These are phyloP conservation scores for Solanum tarapatanum DNA, from an alignment of 257 asterid genomes.

Conservation along the genomic window DNA sequence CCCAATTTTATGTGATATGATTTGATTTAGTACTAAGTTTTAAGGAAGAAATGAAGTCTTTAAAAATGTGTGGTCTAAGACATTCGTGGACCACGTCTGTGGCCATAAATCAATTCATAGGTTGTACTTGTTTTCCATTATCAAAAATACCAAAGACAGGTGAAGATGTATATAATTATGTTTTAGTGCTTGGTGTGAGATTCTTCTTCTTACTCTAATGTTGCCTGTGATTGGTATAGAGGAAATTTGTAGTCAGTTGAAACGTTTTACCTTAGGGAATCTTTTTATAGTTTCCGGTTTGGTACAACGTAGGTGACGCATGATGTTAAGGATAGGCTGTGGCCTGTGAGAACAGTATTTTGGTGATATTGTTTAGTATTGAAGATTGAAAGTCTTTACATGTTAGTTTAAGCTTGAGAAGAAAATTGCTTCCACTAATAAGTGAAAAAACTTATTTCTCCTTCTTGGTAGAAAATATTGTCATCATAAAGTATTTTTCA, in stretches of 20 bases:
- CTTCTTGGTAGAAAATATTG: neutral
- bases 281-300: neutral
- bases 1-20: neutral
- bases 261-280: neutral
- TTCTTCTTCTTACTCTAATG: neutral
- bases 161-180: neutral
- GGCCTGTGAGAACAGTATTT: neutral
- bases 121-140: neutral
- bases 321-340: neutral
- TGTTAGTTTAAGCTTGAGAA: neutral
- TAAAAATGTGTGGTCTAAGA: neutral
- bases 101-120: neutral
- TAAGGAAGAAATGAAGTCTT: neutral
- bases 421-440: neutral
- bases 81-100: neutral
- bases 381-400: neutral
- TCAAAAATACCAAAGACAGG: neutral
- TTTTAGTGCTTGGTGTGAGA: neutral
- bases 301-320: neutral
- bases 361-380: neutral
- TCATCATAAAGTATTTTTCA: neutral
- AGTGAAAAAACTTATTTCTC: neutral
- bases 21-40: neutral
- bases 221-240: neutral
- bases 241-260: neutral